Evolutionary conservation across 2,329 filamentous ascomycete genomes (phyloP).

Genomic region (Cladophialophora exuberans): DNA sequence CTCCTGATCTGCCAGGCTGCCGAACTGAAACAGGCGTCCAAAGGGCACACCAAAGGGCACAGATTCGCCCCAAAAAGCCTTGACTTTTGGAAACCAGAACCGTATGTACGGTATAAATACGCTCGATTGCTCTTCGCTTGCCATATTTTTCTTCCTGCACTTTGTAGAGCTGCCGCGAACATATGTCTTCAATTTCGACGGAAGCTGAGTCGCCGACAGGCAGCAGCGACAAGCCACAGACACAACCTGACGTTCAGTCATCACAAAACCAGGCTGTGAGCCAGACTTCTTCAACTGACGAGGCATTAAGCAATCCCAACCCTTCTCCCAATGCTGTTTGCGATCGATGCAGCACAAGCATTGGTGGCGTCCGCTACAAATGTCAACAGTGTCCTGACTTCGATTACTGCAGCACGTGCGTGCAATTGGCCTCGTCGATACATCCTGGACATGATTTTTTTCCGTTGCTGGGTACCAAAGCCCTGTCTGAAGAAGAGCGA

Average conservation of each 20-base stretch:
- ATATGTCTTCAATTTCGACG: too few species aligned
- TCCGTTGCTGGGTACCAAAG: neutral
- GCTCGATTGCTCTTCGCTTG: too few species aligned
- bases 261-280: neutral
- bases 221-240: too few species aligned
- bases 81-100: too few species aligned
- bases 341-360: neutral
- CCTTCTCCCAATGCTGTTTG: neutral
- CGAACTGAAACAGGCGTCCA: neutral
- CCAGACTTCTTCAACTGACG: neutral
- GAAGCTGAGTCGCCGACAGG: too few species aligned
- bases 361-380: slow-evolving; percentile 2
- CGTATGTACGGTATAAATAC: too few species aligned
- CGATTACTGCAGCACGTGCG: neutral
- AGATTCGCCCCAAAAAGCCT: neutral
- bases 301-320: neutral
- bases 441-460: neutral
- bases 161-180: too few species aligned
- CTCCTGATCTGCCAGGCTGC: neutral
- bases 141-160: too few species aligned
- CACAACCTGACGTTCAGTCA: neutral
- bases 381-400: slow-evolving; percentile 3
- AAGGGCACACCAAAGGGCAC: neutral
- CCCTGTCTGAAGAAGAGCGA: neutral
- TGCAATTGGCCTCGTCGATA: neutral